Conservation (phyloP, 1,139 yeast genomes). For the Sugiyamaella pinicola region DNA sequence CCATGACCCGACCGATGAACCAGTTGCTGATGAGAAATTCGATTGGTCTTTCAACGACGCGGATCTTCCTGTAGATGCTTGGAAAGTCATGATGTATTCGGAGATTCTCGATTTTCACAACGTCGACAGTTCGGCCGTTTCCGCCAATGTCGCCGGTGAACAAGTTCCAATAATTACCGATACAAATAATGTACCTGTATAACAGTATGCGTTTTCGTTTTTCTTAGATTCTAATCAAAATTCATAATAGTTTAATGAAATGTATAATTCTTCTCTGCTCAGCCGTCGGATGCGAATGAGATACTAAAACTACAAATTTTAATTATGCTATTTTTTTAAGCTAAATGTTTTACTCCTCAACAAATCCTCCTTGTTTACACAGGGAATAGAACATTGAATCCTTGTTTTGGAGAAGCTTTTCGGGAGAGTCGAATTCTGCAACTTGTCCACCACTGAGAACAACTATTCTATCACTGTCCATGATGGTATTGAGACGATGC, state of each 20-base stretch:
- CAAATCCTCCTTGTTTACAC: slow-evolving; percentile 61
- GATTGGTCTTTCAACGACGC: slow-evolving; percentile 99
- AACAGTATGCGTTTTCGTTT: background rate
- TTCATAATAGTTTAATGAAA: background rate
- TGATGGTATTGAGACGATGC: slow-evolving; percentile 87
- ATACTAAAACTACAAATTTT: slow-evolving; percentile 4
- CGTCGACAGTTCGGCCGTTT: slow-evolving; percentile 47
- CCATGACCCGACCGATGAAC: slow-evolving; percentile 98
- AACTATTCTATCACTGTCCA: slow-evolving; percentile 86
- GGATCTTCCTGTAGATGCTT: slow-evolving; percentile 94
- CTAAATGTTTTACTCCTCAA: slow-evolving; percentile 28
- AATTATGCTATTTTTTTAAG: background rate
- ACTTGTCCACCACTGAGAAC: slow-evolving; percentile 85
- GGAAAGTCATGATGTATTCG: slow-evolving; percentile 99
- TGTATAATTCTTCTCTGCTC: background rate
- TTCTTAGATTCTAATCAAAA: background rate
- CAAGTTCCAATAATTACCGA: slow-evolving; percentile 13
- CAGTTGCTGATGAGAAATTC: slow-evolving; percentile 86
- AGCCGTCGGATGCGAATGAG: background rate
- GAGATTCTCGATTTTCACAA: slow-evolving; percentile 95
- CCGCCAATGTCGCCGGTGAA: slow-evolving; percentile 2
- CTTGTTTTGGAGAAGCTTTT: slow-evolving; percentile 61
- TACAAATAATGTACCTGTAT: slow-evolving; percentile 1
- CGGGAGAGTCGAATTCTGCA: slow-evolving; percentile 85
- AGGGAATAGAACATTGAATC: slow-evolving; percentile 76